Evolutionary conservation across 2,329 filamentous ascomycete genomes (phyloP).

Genomic region (Metarhizium robertsii): DNA sequence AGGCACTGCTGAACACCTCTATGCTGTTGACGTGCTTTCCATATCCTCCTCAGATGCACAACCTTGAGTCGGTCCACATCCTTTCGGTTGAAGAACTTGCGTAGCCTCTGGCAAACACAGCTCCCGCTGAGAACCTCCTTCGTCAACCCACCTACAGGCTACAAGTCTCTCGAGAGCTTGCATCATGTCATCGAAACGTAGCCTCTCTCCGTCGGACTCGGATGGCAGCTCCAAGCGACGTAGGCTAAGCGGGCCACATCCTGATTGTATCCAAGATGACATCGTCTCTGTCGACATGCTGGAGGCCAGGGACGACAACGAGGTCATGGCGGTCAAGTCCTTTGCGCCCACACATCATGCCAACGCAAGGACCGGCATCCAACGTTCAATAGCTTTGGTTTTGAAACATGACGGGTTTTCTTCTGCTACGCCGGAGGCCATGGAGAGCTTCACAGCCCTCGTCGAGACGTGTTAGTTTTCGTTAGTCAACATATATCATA

Average conservation of each 20-base stretch:
- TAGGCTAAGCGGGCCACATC: background rate
- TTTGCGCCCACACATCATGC: conserved; percentile 20
- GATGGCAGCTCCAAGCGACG: conserved; percentile 22
- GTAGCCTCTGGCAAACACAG: background rate
- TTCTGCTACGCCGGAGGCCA: conserved; percentile 41
- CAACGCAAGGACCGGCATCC: conserved; percentile 30
- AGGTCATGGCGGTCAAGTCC: conserved; percentile 11
- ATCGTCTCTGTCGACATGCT: background rate
- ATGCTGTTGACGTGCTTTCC: background rate
- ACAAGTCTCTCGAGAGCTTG: background rate
- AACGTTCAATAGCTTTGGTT: conserved; percentile 45
- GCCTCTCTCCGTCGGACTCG: conserved; percentile 19
- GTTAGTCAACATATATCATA: background rate
- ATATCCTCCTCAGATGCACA: background rate
- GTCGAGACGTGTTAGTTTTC: conserved; percentile 46
- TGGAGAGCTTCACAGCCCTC: conserved; percentile 47
- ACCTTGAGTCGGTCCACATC: background rate
- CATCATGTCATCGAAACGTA: conserved; percentile 28
- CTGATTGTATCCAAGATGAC: background rate
- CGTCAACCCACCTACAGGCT: background rate
- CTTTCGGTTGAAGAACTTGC: background rate
- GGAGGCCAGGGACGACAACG: conserved; percentile 7
- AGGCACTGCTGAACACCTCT: too few species aligned
- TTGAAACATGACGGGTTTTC: conserved; percentile 51
- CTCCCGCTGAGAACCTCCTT: background rate